Conservation (phyloP, 2,329 filamentous ascomycete species). For the Claviceps humidiphila region DNA sequence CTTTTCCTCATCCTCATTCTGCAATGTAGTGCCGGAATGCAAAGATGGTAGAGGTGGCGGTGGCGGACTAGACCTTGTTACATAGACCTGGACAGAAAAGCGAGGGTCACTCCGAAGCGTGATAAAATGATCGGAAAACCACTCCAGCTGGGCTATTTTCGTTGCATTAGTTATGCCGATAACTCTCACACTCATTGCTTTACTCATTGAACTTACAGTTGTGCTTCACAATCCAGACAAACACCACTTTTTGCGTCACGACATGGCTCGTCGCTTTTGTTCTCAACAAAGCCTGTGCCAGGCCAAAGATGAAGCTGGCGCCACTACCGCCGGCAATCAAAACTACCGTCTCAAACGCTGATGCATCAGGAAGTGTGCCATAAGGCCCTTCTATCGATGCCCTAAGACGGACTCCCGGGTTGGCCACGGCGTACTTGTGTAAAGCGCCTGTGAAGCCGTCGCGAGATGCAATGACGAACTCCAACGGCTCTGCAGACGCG, state of each 20-base stretch:
- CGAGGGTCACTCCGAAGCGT: slow-evolving; percentile 17
- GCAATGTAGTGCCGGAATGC: not conserved
- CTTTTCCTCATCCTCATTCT: not conserved
- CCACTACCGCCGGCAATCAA: slow-evolving; percentile 48
- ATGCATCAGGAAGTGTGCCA: slow-evolving; percentile 39
- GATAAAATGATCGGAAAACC: slow-evolving; percentile 24
- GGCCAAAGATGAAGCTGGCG: slow-evolving; percentile 39
- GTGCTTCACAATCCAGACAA: slow-evolving; percentile 27
- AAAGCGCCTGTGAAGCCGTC: slow-evolving; percentile 46
- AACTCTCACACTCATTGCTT: too few species aligned
- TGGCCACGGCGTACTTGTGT: slow-evolving; percentile 34
- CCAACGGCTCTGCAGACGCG: slow-evolving; percentile 34
- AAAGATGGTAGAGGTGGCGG: not conserved
- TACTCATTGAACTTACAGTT: slow-evolving; percentile 15
- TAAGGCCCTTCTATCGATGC: slow-evolving; percentile 47
- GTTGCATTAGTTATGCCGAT: not conserved
- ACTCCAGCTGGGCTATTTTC: slow-evolving; percentile 20
- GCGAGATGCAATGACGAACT: slow-evolving; percentile 45
- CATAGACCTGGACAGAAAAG: slow-evolving; percentile 20
- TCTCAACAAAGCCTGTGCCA: slow-evolving; percentile 23
- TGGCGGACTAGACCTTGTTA: slow-evolving; percentile 16
- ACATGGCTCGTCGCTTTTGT: slow-evolving; percentile 7
- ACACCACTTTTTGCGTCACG: slow-evolving; percentile 17
- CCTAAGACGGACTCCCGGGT: slow-evolving; percentile 34
- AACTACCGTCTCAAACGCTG: slow-evolving; percentile 41